A percentile compares a stretch with the other conserved stretches of the same genome.
Conservation (phyloP, 2,329 filamentous ascomycete species). For the Verticillium alfalfae region DNA sequence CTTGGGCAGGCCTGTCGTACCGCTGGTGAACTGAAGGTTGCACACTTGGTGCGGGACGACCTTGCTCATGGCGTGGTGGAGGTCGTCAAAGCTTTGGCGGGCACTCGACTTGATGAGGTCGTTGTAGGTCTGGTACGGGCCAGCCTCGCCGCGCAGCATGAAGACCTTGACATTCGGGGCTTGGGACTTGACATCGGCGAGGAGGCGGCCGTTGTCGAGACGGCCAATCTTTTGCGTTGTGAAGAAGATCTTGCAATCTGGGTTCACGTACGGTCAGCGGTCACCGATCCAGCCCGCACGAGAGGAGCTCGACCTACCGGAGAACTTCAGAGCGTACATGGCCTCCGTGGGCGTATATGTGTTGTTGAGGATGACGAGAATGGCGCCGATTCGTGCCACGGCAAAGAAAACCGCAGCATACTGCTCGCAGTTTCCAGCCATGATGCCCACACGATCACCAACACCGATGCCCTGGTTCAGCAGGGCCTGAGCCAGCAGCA, state of each 20-base stretch:
- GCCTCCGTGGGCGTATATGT: slow-evolving; percentile 73
- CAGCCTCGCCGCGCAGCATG: slow-evolving; percentile 51
- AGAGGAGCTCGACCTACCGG: slow-evolving; percentile 39
- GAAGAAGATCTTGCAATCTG: slow-evolving; percentile 68
- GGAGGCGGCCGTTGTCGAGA: slow-evolving; percentile 55
- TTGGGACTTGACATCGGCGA: slow-evolving; percentile 42
- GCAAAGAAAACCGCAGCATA: slow-evolving; percentile 75
- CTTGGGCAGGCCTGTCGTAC: slow-evolving; percentile 69
- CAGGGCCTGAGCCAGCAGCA: slow-evolving; percentile 58
- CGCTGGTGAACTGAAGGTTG: slow-evolving; percentile 71
- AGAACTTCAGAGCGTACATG: slow-evolving; percentile 64
- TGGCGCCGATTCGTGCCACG: slow-evolving; percentile 59
- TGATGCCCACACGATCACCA: slow-evolving; percentile 68
- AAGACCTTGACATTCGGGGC: slow-evolving; percentile 41
- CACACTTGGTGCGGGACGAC: slow-evolving; percentile 63
- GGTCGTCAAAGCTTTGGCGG: slow-evolving; percentile 38
- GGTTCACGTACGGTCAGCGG: slow-evolving; percentile 1
- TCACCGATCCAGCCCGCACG: background rate
- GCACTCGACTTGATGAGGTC: slow-evolving; percentile 49
- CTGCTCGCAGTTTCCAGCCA: slow-evolving; percentile 76
- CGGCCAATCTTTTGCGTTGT: slow-evolving; percentile 64
- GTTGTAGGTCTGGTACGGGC: slow-evolving; percentile 54
- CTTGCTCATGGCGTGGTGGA: slow-evolving; percentile 47
- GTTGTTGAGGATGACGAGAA: slow-evolving; percentile 75
- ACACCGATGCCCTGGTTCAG: slow-evolving; percentile 60